Evolutionary conservation across 1,284 basidiomycete genomes (phyloP).

Genomic region (Microbotryum intermedium): DNA sequence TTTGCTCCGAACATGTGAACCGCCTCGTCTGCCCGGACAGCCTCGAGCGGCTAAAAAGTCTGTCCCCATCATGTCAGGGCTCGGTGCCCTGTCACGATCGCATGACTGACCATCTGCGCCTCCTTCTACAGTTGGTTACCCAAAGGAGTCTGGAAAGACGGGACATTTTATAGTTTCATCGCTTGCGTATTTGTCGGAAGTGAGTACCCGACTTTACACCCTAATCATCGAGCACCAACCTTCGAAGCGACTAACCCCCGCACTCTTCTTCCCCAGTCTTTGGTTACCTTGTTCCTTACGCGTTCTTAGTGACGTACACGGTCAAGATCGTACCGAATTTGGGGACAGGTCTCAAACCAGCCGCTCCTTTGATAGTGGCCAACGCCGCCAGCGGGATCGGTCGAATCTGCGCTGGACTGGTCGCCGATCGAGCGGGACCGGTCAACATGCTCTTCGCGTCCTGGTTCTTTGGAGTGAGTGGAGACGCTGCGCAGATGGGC

Average conservation of each 20-base stretch:
- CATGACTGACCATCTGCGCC: too few relatives aligned
- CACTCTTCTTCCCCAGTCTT: neutral
- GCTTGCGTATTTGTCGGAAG: conserved; percentile 2
- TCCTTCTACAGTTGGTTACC: conserved; percentile 6
- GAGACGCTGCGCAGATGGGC: too few relatives aligned
- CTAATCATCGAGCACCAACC: neutral
- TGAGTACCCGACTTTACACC: neutral
- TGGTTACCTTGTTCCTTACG: conserved; percentile 19
- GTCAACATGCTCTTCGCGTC: conserved; percentile 24
- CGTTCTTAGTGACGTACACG: conserved; percentile 21
- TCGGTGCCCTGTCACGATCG: too few relatives aligned
- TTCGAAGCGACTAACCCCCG: too few relatives aligned
- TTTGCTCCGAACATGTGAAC: conserved; percentile 8
- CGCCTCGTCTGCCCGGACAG: conserved; percentile 5
- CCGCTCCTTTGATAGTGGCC: conserved; percentile 23
- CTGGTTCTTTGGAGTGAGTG: conserved; percentile 18
- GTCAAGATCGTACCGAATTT: conserved; percentile 6
- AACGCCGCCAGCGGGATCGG: conserved; percentile 24
- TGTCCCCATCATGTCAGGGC: too few relatives aligned
- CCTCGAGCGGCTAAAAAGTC: conserved; percentile 14
- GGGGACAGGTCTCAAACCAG: conserved; percentile 17
- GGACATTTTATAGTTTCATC: conserved; percentile 11
- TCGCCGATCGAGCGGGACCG: conserved; percentile 25
- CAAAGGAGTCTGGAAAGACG: conserved; percentile 10
- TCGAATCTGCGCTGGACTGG: conserved; percentile 20